These are phyloP conservation scores for Staphylotrichum longicolle DNA, from an alignment of 495 filamentous ascomycete species.

Conservation along the genomic window DNA sequence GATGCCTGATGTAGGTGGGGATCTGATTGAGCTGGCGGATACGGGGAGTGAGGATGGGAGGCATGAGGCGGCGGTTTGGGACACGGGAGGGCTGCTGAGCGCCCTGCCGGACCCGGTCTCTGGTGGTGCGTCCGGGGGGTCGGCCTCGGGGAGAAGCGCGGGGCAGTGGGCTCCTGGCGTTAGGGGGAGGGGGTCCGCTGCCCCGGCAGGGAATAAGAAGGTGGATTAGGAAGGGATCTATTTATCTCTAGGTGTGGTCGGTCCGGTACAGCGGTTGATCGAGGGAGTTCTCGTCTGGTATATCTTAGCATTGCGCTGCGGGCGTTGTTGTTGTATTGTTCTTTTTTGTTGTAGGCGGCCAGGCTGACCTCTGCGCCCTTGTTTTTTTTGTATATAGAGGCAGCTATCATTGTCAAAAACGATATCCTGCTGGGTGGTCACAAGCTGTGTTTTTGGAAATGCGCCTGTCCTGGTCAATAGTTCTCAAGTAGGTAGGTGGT, in stretches of 20 bases:
- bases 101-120: conserved; percentile 7
- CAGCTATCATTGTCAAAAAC: not conserved
- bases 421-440: no score
- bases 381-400: conserved; percentile 11
- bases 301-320: conserved; percentile 17
- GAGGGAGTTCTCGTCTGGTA: conserved; percentile 6
- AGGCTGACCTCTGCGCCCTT: conserved; percentile 3
- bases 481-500: no score
- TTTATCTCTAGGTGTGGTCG: not conserved
- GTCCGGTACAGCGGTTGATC: not conserved
- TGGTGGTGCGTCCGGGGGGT: not conserved
- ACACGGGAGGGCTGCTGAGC: conserved; percentile 23
- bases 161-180: conserved; percentile 28
- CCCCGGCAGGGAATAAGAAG: conserved; percentile 33
- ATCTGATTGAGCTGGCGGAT: conserved; percentile 85
- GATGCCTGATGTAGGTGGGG: conserved; percentile 46
- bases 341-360: not conserved
- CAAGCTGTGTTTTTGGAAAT: no score
- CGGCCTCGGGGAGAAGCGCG: conserved; percentile 34
- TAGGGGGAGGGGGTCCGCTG: conserved; percentile 8
- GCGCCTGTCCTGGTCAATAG: no score
- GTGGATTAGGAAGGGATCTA: conserved; percentile 24
- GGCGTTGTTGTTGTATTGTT: conserved; percentile 6
- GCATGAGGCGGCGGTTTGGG: conserved; percentile 16
- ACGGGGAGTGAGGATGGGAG: conserved; percentile 53